Base-by-base conservation (phyloP, 2,329 filamentous ascomycete species). In the Trichoderma hamatum region DNA sequence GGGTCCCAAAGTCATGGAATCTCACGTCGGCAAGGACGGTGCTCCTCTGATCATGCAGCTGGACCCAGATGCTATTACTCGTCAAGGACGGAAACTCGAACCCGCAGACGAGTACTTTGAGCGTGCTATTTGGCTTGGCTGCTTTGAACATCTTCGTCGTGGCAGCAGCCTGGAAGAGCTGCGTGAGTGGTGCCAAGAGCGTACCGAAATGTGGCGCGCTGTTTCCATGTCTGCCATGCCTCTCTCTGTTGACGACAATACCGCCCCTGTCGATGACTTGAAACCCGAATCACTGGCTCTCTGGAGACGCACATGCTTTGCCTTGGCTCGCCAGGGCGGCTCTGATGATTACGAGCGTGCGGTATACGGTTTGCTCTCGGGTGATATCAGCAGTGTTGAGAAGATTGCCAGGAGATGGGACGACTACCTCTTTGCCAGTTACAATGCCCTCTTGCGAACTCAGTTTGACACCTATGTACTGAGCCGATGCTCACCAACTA, bases 41-140 rank as follows among this genome's bases (percentile, higher is more conserved):
- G 88, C 88, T 67, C 85, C 87, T 6, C 81, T 97, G 3, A 89
- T 97, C 65, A 96, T 93, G 1, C 93, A 97, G 74, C 84, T 99
- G 39, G 96, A 99, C 75, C 96, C 96, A 0, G 96, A 99, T 82
- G 93, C 94, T 6, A 85, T 89, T n/a, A 90, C 89, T 46, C 88
- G 96, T 70, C 94, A 98, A 79, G 86, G 85, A 60, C 88, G 92
- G 66, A 88, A 86, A 61, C 83, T 98, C 51, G 91, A 97, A 76
- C 87, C 89, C 28, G 89, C 94, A 74, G 96, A 99, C 76, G 89
- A 93, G 72, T 94, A 90, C 75, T 96, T 95, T 71, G 96, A 99
- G 81, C 88, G 91, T 65, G 92, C 94, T 3, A 92, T 97, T 58
- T 98, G 96, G 94, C 86, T 94, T 70, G 91, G 92, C n/a, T 96